Percentiles rank a stretch among this genome's conserved stretches.
Conservation (phyloP, 169 alveolate species). For the Eimeria acervulina region DNA sequence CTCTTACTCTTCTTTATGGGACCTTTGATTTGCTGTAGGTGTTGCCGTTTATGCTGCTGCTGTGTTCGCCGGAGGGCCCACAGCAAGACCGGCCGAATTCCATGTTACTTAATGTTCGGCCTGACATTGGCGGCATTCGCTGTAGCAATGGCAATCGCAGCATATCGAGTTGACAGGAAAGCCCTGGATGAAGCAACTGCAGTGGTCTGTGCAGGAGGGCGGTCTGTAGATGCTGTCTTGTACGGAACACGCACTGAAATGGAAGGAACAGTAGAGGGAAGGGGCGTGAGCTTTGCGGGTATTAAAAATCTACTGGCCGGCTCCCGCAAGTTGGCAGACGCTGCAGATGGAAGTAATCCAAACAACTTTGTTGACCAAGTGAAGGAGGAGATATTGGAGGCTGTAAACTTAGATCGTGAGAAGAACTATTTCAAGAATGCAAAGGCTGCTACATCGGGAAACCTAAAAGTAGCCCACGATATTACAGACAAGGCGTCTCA, state of each 20-base stretch:
- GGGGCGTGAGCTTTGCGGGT: background rate
- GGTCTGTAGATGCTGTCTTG: constrained; percentile 9
- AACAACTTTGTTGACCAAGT: constrained; percentile 19
- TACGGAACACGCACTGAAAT: constrained; percentile 56
- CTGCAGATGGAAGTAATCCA: constrained; percentile 28
- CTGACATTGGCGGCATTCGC: background rate
- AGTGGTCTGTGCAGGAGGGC: constrained; percentile 67
- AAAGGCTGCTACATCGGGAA: background rate
- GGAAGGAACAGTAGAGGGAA: background rate
- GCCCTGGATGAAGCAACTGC: constrained; percentile 54
- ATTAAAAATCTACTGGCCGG: background rate
- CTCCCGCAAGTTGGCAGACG: background rate
- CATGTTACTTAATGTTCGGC: background rate
- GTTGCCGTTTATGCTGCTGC: constrained; percentile 48
- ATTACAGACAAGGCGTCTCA: background rate
- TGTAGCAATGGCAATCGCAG: constrained; percentile 21
- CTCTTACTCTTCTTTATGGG: background rate
- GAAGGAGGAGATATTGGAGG: background rate
- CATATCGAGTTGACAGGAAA: constrained; percentile 41
- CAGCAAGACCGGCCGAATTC: background rate
- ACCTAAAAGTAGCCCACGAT: background rate
- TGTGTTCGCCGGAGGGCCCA: constrained; percentile 62
- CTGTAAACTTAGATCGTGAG: background rate
- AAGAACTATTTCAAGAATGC: background rate
- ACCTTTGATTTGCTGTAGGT: constrained; percentile 15